phyloP scores from a whole-genome alignment of 306 rosid genomes.

The Cucurbita moschata region DNA sequence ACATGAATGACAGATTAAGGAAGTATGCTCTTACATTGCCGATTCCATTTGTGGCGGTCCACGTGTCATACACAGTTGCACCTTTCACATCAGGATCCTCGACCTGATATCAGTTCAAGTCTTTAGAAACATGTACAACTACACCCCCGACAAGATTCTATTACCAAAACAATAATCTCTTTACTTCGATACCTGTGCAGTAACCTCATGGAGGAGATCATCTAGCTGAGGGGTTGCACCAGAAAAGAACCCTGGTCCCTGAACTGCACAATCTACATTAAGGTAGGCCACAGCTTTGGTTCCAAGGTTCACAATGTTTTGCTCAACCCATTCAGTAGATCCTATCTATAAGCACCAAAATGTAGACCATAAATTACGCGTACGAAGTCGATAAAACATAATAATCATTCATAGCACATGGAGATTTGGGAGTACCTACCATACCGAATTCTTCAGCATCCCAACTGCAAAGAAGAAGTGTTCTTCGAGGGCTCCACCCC shows the following conservation, averaged over 20 bases:
- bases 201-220: conserved; percentile 60
- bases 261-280: conserved; percentile 93
- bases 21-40: conserved; percentile 28
- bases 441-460: conserved; percentile 36
- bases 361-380: neutral
- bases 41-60: conserved; percentile 29
- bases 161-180: neutral
- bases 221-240: conserved; percentile 93
- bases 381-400: neutral
- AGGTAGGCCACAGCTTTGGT: conserved; percentile 80
- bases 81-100: conserved; percentile 68
- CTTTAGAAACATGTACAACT: neutral
- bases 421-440: conserved; percentile 17
- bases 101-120: conserved; percentile 41
- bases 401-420: neutral
- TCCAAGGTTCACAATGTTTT: conserved; percentile 64
- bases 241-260: conserved; percentile 76
- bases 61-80: conserved; percentile 36
- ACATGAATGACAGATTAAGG: neutral
- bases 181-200: conserved; percentile 34
- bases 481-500: conserved; percentile 80
- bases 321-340: conserved; percentile 97
- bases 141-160: neutral
- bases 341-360: conserved; percentile 47
- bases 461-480: conserved; percentile 33